Percentiles rank a stretch among this genome's conserved stretches.
phyloP scores from a whole-genome alignment of 495 filamentous ascomycete genomes.

The Aspergillus cavernicola region DNA sequence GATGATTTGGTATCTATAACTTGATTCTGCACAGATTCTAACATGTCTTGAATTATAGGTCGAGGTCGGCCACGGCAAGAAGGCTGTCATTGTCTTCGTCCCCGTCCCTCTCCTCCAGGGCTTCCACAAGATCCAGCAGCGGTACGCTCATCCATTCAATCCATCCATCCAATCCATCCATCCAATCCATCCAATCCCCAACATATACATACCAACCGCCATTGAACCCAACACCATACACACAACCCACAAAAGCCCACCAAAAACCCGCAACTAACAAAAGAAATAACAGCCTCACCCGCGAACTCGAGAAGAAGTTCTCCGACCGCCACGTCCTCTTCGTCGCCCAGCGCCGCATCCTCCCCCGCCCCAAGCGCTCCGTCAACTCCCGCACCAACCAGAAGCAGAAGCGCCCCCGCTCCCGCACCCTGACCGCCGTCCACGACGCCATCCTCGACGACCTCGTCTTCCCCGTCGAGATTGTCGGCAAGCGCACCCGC shows the following conservation, averaged over 20 bases:
- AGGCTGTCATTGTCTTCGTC: slow-evolving; percentile 99
- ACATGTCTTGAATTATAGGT: slow-evolving; percentile 58
- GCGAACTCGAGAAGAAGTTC: slow-evolving; percentile 99
- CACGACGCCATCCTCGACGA: slow-evolving; percentile 95
- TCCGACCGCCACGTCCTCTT: slow-evolving; percentile 99
- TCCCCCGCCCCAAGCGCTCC: slow-evolving; percentile 94
- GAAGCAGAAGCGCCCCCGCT: slow-evolving; percentile 97
- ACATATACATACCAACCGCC: neutral
- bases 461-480: slow-evolving; percentile 99
- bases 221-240: neutral
- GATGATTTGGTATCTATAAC: neutral
- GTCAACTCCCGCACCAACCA: slow-evolving; percentile 87
- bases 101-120: slow-evolving; percentile 91
- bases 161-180: neutral
- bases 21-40: neutral
- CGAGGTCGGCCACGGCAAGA: slow-evolving; percentile 99
- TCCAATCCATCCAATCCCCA: neutral
- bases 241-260: slow-evolving; percentile 1
- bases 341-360: slow-evolving; percentile 96
- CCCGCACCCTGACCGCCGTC: slow-evolving; percentile 93
- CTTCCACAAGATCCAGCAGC: slow-evolving; percentile 99
- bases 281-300: slow-evolving; percentile 69
- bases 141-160: slow-evolving; percentile 56
- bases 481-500: slow-evolving; percentile 94
- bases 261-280: slow-evolving; percentile 11